Evolutionary conservation across 2,329 filamentous ascomycete species (phyloP), one percentile per base, ranked within the genome.

Genomic region (Epichloe gansuensis): DNA sequence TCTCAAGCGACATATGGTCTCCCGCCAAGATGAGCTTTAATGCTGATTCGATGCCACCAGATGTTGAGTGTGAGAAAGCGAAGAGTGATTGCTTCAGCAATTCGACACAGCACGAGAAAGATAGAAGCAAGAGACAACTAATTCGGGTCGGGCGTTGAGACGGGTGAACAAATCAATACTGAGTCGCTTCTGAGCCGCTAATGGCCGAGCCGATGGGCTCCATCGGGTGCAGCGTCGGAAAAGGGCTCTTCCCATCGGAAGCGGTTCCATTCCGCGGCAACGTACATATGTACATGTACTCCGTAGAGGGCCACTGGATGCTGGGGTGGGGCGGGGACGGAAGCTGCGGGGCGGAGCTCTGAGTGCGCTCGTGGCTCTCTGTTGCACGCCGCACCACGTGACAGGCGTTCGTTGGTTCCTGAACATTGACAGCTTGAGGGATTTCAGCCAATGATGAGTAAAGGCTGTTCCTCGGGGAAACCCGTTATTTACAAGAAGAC

Each of bases 171-270:
- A 25, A 8, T 48, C 28, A 12, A 39, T 42, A 13, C 2, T 3
- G 28, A 9, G 31, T 31, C 9, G 31, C 41, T 44, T 23, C 17
- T 50, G 11, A 6, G 51, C 53, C 53, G 53, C 42, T 17, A 31
- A 25, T 54, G 50, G 49, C 53, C 53, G 49, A 54, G 52, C 49
- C 45, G 49, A 48, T 17, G 39, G 34, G 47, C 4, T 25, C 31
- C 45, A 31, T 53, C 47, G 43, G 48, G 25, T 50, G 43, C 47
- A 47, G 48, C 46, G 41, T 50, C 46, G 52, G 52, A 31, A 51
- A 48, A 45, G 25, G 44, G 15, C 48, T 45, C 48, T 38, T 46
- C 43, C 52, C 52, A 43, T 47, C 52, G 52, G 52, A 44, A 15
- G 42, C 42, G 52, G 48, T 38, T 54, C 13, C 37, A 31, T 51